These are phyloP conservation scores for Spinellus fusiger DNA, from an alignment of 192 early-diverging fungal genomes.

Conservation along the genomic window DNA sequence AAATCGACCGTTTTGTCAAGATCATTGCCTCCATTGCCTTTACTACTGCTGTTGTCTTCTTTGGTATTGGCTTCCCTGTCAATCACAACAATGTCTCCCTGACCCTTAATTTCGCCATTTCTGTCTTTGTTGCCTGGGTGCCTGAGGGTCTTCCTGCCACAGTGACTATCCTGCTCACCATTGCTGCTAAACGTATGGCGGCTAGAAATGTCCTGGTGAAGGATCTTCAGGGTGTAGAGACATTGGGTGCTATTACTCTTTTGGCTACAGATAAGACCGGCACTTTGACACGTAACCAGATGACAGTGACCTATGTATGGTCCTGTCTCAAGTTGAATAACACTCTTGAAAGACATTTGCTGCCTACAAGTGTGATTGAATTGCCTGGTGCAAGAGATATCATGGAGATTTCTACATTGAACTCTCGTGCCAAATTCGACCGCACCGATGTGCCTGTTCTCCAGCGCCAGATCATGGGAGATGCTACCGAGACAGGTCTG, in stretches of 20 bases:
- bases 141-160: slow-evolving; percentile 93
- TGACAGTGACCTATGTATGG: slow-evolving; percentile 94
- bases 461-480: slow-evolving; percentile 79
- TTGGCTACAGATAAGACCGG: slow-evolving; percentile 98
- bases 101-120: slow-evolving; percentile 89
- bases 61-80: slow-evolving; percentile 62
- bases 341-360: slow-evolving; percentile 38
- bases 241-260: slow-evolving; percentile 92
- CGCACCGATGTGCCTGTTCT: slow-evolving; percentile 79
- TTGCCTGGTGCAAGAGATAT: slow-evolving; percentile 69
- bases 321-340: slow-evolving; percentile 62
- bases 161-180: slow-evolving; percentile 88
- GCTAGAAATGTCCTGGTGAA: slow-evolving; percentile 87
- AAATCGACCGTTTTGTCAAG: slow-evolving; percentile 79
- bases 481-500: slow-evolving; percentile 93
- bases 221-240: slow-evolving; percentile 94
- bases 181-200: slow-evolving; percentile 95
- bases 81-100: slow-evolving; percentile 54
- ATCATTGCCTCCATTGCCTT: slow-evolving; percentile 80
- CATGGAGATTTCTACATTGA: slow-evolving; percentile 73
- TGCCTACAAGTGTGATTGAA: slow-evolving; percentile 23
- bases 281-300: slow-evolving; percentile 94
- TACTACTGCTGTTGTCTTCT: slow-evolving; percentile 76
- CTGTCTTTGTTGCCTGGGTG: slow-evolving; percentile 83
- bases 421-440: slow-evolving; percentile 88